Conservation (phyloP, 257 asterid species). For the Coffea eugenioides region DNA sequence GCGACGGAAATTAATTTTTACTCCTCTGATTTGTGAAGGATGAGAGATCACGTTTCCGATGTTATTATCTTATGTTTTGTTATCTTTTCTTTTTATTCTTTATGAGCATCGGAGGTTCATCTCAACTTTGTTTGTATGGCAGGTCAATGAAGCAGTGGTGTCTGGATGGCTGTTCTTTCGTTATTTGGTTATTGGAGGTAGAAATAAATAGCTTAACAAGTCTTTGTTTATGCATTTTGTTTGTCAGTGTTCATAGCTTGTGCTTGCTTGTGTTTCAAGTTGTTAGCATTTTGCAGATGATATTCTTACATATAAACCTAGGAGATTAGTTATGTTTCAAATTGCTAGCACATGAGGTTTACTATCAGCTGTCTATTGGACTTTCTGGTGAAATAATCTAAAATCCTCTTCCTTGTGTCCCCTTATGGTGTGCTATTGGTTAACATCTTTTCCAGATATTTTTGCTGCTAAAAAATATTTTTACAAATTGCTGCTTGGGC, state of each 20-base stretch:
- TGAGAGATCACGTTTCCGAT: background rate
- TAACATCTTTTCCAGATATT: background rate
- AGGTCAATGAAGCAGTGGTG: constrained; percentile 97
- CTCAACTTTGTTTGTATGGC: constrained; percentile 30
- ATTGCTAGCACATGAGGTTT: background rate
- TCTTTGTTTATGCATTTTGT: background rate
- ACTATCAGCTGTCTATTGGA: background rate
- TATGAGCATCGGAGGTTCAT: background rate
- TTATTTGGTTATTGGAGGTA: constrained; percentile 97
- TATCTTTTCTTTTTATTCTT: constrained; percentile 1
- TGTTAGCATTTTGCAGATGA: background rate
- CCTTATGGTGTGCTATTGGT: background rate
- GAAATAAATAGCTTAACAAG: background rate
- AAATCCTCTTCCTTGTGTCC: background rate
- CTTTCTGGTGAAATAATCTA: background rate
- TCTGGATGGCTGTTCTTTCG: constrained; percentile 97
- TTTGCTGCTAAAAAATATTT: background rate
- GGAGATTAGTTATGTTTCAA: background rate
- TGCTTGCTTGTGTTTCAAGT: background rate
- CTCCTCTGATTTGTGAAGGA: background rate
- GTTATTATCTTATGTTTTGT: background rate
- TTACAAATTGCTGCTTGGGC: background rate
- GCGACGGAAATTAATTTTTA: background rate
- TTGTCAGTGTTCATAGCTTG: background rate
- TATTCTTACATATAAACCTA: background rate